These are phyloP conservation scores for Knufia petricola DNA, from an alignment of 2,329 filamentous ascomycete species.

Conservation along the genomic window DNA sequence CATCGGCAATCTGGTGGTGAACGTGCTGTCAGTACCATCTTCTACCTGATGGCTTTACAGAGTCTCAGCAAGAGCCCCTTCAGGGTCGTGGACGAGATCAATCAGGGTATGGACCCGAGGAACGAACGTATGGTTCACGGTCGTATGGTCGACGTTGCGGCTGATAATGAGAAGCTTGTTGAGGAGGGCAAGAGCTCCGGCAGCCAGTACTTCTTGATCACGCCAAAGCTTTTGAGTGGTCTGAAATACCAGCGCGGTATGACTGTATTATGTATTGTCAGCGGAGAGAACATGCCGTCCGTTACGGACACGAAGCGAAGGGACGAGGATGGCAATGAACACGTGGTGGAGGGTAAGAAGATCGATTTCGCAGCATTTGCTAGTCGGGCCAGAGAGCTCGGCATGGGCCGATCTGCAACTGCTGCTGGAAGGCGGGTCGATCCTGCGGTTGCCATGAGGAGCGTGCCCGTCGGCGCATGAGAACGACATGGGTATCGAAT, in stretches of 20 bases:
- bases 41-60: slow-evolving; percentile 97
- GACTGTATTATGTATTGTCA: slow-evolving; percentile 88
- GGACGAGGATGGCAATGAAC: slow-evolving; percentile 14
- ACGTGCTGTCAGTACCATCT: slow-evolving; percentile 91
- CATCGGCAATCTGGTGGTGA: slow-evolving; percentile 95
- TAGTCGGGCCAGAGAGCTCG: slow-evolving; percentile 27
- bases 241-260: slow-evolving; percentile 82
- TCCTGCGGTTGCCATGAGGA: background rate
- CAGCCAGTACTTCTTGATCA: slow-evolving; percentile 88
- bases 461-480: slow-evolving; percentile 1
- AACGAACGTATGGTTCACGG: slow-evolving; percentile 98
- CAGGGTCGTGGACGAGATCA: slow-evolving; percentile 98
- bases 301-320: slow-evolving; percentile 10
- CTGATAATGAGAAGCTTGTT: slow-evolving; percentile 52
- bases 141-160: slow-evolving; percentile 96
- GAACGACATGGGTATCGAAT: too few relatives aligned
- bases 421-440: slow-evolving; percentile 7
- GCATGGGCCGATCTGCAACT: slow-evolving; percentile 11
- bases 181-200: slow-evolving; percentile 29
- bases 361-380: slow-evolving; percentile 32
- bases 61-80: slow-evolving; percentile 89
- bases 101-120: slow-evolving; percentile 97
- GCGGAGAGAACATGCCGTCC: slow-evolving; percentile 55
- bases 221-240: slow-evolving; percentile 81
- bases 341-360: slow-evolving; percentile 25